These are phyloP conservation scores for Ganoderma boninense DNA, from an alignment of 1,284 basidiomycete genomes.

Conservation along the genomic window DNA sequence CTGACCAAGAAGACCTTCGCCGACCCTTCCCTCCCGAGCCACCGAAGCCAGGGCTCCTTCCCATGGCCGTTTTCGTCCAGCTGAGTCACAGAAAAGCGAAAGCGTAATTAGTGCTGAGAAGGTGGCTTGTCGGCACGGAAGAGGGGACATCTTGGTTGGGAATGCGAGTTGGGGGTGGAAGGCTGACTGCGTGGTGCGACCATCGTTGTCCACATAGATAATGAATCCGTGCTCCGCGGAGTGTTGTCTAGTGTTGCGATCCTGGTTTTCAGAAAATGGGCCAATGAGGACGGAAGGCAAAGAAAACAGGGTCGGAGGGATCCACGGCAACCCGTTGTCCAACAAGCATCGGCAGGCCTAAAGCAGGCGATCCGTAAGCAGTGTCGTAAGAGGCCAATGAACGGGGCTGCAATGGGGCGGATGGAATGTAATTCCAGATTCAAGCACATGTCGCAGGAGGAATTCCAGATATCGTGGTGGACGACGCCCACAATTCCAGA, in stretches of 20 bases:
- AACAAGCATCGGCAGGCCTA: constrained; percentile 18
- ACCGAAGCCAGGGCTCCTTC: neutral
- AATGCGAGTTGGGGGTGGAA: neutral
- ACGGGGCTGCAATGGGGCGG: neutral
- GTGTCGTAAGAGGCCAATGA: constrained; percentile 21
- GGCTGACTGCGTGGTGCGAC: neutral
- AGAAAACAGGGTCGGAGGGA: neutral
- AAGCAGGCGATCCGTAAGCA: constrained; percentile 23
- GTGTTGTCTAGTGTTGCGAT: neutral
- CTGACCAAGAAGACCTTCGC: neutral
- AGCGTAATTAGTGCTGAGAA: neutral
- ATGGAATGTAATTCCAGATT: constrained; percentile 29
- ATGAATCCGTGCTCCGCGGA: neutral
- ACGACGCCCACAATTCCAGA: constrained; percentile 12
- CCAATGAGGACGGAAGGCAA: neutral
- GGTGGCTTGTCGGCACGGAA: neutral
- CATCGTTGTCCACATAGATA: neutral
- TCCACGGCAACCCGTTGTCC: constrained; percentile 9
- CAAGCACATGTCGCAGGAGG: constrained; percentile 25
- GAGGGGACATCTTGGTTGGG: neutral
- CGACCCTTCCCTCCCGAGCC: neutral
- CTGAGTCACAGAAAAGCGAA: neutral
- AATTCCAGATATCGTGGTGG: constrained; percentile 34
- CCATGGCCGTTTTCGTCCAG: neutral
- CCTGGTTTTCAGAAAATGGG: neutral